Conservation (phyloP, 2,329 filamentous ascomycete species). For the Sporothrix luriei region DNA sequence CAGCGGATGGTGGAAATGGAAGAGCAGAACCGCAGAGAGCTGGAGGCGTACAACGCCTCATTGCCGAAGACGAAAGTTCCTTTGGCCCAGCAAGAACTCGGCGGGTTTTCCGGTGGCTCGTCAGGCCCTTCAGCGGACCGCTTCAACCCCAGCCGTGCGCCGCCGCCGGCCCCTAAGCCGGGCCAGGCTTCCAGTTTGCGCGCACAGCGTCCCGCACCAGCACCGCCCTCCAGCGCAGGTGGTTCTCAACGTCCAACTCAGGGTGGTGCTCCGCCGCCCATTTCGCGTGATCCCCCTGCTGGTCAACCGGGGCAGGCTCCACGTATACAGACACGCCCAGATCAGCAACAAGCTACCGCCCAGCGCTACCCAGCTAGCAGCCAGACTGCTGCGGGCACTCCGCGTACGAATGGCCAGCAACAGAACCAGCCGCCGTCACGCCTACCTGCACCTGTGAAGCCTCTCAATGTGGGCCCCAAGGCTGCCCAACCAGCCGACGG, state of each 20-base stretch:
- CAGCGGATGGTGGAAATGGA: conserved; percentile 59
- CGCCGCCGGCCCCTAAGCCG: conserved; percentile 74
- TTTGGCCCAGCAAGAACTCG: conserved; percentile 86
- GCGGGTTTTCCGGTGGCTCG: conserved; percentile 62
- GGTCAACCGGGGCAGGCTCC: conserved; percentile 46
- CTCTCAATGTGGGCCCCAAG: conserved; percentile 75
- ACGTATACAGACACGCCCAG: conserved; percentile 50
- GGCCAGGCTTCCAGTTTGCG: conserved; percentile 60
- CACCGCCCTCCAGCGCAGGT: conserved; percentile 60
- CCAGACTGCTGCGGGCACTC: conserved; percentile 55
- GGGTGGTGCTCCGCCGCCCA: conserved; percentile 55
- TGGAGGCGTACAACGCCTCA: conserved; percentile 87
- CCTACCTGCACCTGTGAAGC: conserved; percentile 69
- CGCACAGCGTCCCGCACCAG: conserved; percentile 78
- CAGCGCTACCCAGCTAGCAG: conserved; percentile 61
- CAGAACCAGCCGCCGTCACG: conserved; percentile 53
- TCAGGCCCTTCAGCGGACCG: conserved; percentile 58
- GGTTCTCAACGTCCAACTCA: conserved; percentile 50
- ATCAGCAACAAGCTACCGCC: conserved; percentile 52
- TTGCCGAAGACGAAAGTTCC: conserved; percentile 79
- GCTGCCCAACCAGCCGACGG: conserved; percentile 61
- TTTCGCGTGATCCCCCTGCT: conserved; percentile 47
- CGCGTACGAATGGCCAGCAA: conserved; percentile 51
- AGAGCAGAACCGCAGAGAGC: conserved; percentile 71
- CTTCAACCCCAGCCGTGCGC: conserved; percentile 83